These are phyloP conservation scores for Sanghuangporus weigelae DNA, from an alignment of 1,284 basidiomycete species.

Conservation along the genomic window DNA sequence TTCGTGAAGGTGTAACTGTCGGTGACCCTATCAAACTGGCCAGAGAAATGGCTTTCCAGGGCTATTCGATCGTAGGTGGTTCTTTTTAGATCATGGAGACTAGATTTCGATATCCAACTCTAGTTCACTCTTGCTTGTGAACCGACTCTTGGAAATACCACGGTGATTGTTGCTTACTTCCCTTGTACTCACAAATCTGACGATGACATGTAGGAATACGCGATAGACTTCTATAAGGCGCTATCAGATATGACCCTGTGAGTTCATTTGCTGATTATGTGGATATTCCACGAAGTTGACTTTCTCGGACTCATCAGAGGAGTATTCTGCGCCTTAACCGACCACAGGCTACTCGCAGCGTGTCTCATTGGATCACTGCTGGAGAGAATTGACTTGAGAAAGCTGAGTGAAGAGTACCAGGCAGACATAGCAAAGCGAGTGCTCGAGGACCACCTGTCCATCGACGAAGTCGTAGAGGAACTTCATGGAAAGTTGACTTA, in stretches of 20 bases:
- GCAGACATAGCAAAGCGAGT: background rate
- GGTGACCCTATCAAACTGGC: conserved; percentile 47
- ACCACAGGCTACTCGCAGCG: conserved; percentile 45
- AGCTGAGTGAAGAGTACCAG: conserved; percentile 36
- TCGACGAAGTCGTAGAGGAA: background rate
- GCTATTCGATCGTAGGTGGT: background rate
- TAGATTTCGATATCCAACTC: background rate
- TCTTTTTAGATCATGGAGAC: background rate
- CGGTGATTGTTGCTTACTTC: background rate
- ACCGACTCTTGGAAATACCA: background rate
- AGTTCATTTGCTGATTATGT: background rate
- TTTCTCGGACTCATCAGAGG: background rate
- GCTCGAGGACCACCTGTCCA: background rate
- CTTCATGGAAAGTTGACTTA: background rate
- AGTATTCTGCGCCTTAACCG: conserved; percentile 47
- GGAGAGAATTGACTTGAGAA: conserved; percentile 53
- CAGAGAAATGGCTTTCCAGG: conserved; percentile 38
- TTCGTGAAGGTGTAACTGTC: conserved; percentile 23
- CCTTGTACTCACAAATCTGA: background rate
- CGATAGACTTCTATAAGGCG: conserved; percentile 5
- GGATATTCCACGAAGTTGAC: conserved; percentile 26
- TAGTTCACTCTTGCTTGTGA: conserved; percentile 1
- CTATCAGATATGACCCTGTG: background rate
- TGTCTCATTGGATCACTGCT: conserved; percentile 52
- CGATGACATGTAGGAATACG: background rate